Evolutionary conservation across 202 grass and related monocot species (phyloP).

Genomic region (Saccharum hybrid): DNA sequence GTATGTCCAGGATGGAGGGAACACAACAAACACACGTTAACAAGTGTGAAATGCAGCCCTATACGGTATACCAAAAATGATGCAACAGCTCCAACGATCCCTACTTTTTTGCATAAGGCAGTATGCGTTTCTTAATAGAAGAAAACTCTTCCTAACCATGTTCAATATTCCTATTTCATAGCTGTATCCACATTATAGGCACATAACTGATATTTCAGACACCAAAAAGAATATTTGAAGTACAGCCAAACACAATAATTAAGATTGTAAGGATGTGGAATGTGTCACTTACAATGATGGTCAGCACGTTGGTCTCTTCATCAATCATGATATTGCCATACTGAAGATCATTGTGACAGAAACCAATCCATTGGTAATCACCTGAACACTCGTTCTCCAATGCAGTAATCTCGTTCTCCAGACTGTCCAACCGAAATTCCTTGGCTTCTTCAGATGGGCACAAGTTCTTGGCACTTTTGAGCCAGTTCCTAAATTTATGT

Average conservation of each 20-base stretch:
- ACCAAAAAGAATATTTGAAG: slow-evolving; percentile 16
- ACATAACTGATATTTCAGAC: neutral
- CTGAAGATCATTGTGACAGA: slow-evolving; percentile 99
- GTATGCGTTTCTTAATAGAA: slow-evolving; percentile 1
- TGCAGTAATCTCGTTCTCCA: slow-evolving; percentile 68
- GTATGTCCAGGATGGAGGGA: slow-evolving; percentile 1
- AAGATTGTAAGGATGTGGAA: neutral
- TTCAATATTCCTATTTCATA: slow-evolving; percentile 32
- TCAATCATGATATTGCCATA: slow-evolving; percentile 99
- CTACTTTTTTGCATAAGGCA: slow-evolving; percentile 13
- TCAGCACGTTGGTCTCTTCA: slow-evolving; percentile 81
- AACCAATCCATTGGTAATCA: slow-evolving; percentile 72
- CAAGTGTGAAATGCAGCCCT: slow-evolving; percentile 30
- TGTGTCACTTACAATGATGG: slow-evolving; percentile 82
- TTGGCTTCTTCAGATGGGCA: slow-evolving; percentile 64
- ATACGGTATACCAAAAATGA: slow-evolving; percentile 16
- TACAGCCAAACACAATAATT: slow-evolving; percentile 10
- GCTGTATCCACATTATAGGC: slow-evolving; percentile 27
- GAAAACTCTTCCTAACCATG: slow-evolving; percentile 18
- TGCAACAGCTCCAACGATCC: neutral
- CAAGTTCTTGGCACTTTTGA: slow-evolving; percentile 67
- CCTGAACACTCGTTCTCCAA: slow-evolving; percentile 66
- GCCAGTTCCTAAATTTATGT: slow-evolving; percentile 68
- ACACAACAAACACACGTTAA: slow-evolving; percentile 42
- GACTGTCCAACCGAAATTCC: slow-evolving; percentile 71